A percentile compares a stretch with the other conserved stretches of the same genome.
phyloP scores from a whole-genome alignment of 2,329 filamentous ascomycete species.

The Ascochyta pisi region DNA sequence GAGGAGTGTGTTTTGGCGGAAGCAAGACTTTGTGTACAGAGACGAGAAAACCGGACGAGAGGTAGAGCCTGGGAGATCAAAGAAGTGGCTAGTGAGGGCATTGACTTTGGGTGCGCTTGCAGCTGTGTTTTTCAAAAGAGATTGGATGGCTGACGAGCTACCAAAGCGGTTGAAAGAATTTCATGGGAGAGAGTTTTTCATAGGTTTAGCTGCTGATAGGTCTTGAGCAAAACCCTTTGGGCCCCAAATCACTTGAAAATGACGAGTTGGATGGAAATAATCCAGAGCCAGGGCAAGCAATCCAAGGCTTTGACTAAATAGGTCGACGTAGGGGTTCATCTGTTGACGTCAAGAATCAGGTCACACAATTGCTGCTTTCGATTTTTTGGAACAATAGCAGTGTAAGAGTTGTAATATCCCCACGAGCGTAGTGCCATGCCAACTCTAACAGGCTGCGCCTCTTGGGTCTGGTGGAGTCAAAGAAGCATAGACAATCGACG shows the following conservation, averaged over 20 bases:
- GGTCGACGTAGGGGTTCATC: too few species aligned
- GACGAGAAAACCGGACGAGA: conserved; percentile 29
- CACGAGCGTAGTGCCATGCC: background rate
- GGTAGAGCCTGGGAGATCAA: conserved; percentile 21
- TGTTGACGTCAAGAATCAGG: too few species aligned
- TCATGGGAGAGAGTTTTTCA: background rate
- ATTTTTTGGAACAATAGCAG: background rate
- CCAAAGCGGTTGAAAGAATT: conserved; percentile 14
- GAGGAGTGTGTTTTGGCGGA: conserved; percentile 55
- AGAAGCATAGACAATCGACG: conserved; percentile 8
- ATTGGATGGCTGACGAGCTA: conserved; percentile 25
- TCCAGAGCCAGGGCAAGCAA: too few species aligned
- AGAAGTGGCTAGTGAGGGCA: conserved; percentile 17
- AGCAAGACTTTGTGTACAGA: conserved; percentile 48
- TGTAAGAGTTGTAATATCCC: too few species aligned
- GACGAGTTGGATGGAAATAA: background rate
- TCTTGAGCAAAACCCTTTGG: background rate
- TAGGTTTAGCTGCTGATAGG: background rate
- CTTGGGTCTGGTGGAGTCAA: conserved; percentile 2
- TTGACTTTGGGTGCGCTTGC: conserved; percentile 18
- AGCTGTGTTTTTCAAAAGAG: conserved; percentile 23
- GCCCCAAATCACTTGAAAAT: background rate
- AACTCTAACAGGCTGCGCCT: background rate
- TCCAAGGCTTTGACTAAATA: too few species aligned
- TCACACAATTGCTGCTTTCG: too few species aligned